These are phyloP conservation scores for Trifolium subterraneum DNA, from an alignment of 306 rosid species.

Conservation along the genomic window DNA sequence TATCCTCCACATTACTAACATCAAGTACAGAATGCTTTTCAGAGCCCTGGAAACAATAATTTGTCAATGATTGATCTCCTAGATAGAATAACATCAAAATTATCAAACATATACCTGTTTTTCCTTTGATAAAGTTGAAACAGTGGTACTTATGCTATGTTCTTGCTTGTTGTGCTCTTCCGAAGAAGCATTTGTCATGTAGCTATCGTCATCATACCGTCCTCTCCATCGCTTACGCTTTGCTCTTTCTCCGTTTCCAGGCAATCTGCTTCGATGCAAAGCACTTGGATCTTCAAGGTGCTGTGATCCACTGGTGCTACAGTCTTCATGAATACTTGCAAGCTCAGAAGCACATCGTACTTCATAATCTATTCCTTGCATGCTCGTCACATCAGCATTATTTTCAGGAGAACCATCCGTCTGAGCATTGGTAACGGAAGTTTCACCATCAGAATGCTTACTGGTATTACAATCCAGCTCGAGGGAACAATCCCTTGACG, in stretches of 20 bases:
- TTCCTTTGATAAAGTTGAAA: constrained; percentile 59
- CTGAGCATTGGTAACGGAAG: constrained; percentile 67
- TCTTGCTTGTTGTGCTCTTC: constrained; percentile 64
- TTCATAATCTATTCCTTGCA: constrained; percentile 67
- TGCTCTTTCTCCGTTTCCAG: constrained; percentile 75
- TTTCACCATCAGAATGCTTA: constrained; percentile 85
- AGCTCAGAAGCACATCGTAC: constrained; percentile 71
- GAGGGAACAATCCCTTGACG: constrained; percentile 67
- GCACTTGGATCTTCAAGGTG: constrained; percentile 62
- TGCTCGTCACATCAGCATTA: constrained; percentile 72
- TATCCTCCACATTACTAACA: constrained; percentile 61
- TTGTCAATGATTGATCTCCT: constrained; percentile 38
- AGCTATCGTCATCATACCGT: constrained; percentile 69
- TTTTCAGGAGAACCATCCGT: constrained; percentile 77
- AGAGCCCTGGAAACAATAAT: constrained; percentile 59
- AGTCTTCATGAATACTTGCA: constrained; percentile 71
- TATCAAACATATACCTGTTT: constrained; percentile 63
- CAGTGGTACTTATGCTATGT: constrained; percentile 49
- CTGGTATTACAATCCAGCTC: constrained; percentile 67
- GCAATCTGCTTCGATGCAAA: constrained; percentile 62
- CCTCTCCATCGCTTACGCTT: constrained; percentile 98
- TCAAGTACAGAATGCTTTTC: constrained; percentile 57
- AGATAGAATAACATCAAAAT: constrained; percentile 29
- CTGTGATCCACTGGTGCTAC: constrained; percentile 92
- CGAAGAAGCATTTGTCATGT: constrained; percentile 50